phyloP scores from a whole-genome alignment of 371 early-diverging fungal species.

The Circinella umbellata region DNA sequence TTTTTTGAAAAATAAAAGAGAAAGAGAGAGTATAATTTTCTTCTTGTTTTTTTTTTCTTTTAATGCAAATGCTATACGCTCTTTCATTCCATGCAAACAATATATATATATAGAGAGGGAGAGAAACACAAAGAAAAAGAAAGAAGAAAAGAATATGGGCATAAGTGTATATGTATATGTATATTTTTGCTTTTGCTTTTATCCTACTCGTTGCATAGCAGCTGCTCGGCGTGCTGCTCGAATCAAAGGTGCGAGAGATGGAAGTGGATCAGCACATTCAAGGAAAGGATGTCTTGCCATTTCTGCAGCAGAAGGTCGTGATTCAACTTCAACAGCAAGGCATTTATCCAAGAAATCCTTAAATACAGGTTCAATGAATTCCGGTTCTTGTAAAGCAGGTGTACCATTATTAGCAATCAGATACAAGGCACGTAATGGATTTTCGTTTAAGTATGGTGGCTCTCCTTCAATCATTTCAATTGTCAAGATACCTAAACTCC shows the following conservation, averaged over 20 bases:
- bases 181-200: background rate
- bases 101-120: too few species aligned
- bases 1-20: too few species aligned
- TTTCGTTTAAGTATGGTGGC: slow-evolving; percentile 95
- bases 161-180: background rate
- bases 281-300: slow-evolving; percentile 91
- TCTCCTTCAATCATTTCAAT: slow-evolving; percentile 95
- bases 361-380: slow-evolving; percentile 78
- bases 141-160: background rate
- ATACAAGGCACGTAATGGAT: slow-evolving; percentile 90
- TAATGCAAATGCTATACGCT: too few species aligned
- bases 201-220: slow-evolving; percentile 19
- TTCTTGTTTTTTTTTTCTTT: too few species aligned
- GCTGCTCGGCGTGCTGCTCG: slow-evolving; percentile 28
- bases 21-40: too few species aligned
- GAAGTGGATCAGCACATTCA: slow-evolving; percentile 83
- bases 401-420: slow-evolving; percentile 97
- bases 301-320: slow-evolving; percentile 82
- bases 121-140: background rate
- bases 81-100: too few species aligned
- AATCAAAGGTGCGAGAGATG: slow-evolving; percentile 88
- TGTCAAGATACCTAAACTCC: slow-evolving; percentile 97
- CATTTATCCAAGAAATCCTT: slow-evolving; percentile 84
- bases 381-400: slow-evolving; percentile 89
- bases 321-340: slow-evolving; percentile 87